Base-by-base conservation (phyloP, 2,329 filamentous ascomycete genomes). In the Talaromyces funiculosus region DNA sequence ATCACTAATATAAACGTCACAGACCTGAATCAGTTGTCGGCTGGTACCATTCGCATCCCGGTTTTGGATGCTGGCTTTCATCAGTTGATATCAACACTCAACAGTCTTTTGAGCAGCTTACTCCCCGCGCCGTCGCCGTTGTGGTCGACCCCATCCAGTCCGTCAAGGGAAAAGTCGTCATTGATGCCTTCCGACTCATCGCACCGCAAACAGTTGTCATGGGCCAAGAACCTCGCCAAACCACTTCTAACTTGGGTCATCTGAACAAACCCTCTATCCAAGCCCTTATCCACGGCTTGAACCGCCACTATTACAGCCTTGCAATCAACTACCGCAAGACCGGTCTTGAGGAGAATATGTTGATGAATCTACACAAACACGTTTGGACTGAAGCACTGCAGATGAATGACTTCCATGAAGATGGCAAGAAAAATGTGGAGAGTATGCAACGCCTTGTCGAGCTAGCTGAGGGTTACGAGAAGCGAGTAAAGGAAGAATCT, bases 251-350 rank as follows among this genome's bases (percentile, higher is more conserved):
- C 80, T 79, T 99, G 72, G 94, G 95, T 26, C 94, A 99, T 75
- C 84, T 99, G 67, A 97, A 99, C 82, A 99, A 99, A 80, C 95
- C 94, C 26, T 97, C 92, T n/a, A 99, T 99, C 66, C 95, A 99
- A 80, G 93, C 95, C 37, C 87, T 99, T 61, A 99, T 99, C 66
- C 94, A 99, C 77, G 94, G 94, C 61, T 84, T 99, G 47, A 99
- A 99, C 81, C 85, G 94, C 71, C 94, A 99, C 81, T 99, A 99
- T 83, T 99, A 99, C 83, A 96, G 91, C 69, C 99, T 99, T 73
- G 93, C 86, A 62, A 97, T 99, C 80, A 92, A 97, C 79, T 99
- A 99, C 79, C 85, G 93, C 73, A 99, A 99, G 82, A 96, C 93
- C 0, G 93, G 91, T 0, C 82, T 99, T 55, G 94, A 99, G 76